Evolutionary conservation across 2,329 filamentous ascomycete species (phyloP).

Genomic region (Emmonsiellopsis sp.): DNA sequence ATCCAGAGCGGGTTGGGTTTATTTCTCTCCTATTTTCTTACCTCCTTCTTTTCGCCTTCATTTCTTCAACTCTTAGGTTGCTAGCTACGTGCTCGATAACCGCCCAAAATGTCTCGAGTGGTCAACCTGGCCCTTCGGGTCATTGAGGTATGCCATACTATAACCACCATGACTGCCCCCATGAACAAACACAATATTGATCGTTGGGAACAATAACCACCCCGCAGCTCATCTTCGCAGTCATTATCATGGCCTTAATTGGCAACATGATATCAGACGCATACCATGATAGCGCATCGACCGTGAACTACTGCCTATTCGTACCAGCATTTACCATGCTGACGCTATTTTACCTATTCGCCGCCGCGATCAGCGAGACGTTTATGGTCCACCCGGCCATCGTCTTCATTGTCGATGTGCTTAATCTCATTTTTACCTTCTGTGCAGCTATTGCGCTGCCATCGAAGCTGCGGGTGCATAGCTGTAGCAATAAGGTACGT

Average conservation of each 20-base stretch:
- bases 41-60: neutral
- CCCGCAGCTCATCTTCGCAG: constrained; percentile 48
- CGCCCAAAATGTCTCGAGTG: constrained; percentile 30
- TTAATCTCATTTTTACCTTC: constrained; percentile 43
- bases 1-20: neutral
- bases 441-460: constrained; percentile 41
- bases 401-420: constrained; percentile 34
- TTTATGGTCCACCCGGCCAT: constrained; percentile 36
- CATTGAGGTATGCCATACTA: constrained; percentile 27
- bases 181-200: neutral
- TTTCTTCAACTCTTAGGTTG: neutral
- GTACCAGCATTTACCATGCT: constrained; percentile 39
- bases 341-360: constrained; percentile 40
- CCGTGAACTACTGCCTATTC: constrained; percentile 49
- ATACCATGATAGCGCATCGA: constrained; percentile 40
- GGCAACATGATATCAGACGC: constrained; percentile 54
- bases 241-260: constrained; percentile 52
- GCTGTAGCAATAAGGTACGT: constrained; percentile 39
- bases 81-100: neutral
- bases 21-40: neutral
- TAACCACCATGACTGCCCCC: neutral
- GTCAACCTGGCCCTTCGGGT: constrained; percentile 33
- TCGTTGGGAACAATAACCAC: constrained; percentile 4
- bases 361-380: constrained; percentile 31
- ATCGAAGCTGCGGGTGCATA: constrained; percentile 35